These are phyloP conservation scores for Penicillium waksmanii DNA, from an alignment of 495 filamentous ascomycete genomes.

Conservation along the genomic window DNA sequence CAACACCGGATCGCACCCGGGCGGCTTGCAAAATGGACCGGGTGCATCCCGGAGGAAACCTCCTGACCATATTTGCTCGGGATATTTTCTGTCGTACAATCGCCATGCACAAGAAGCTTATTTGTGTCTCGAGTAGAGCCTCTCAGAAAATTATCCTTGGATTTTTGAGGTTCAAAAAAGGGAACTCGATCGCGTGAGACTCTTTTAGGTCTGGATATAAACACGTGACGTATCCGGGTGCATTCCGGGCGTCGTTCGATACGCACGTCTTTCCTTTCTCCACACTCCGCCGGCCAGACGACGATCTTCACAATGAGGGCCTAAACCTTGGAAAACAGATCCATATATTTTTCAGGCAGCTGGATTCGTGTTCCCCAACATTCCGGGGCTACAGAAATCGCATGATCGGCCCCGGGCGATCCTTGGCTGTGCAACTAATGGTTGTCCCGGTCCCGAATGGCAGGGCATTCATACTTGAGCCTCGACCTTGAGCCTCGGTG, in stretches of 20 bases:
- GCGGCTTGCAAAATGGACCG: conserved; percentile 1
- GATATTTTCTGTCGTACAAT: not conserved
- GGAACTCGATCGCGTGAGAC: not conserved
- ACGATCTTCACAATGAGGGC: conserved; percentile 6
- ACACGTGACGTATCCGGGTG: conserved; percentile 18
- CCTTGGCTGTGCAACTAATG: not conserved
- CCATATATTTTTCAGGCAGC: not conserved
- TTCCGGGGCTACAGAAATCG: not conserved
- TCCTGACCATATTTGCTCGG: not conserved
- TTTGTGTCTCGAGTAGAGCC: not conserved
- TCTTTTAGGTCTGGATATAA: not conserved
- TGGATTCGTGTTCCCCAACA: conserved; percentile 3
- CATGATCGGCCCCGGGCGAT: not conserved
- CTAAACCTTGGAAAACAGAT: not conserved
- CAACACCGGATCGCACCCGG: conserved; percentile 30
- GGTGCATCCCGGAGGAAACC: conserved; percentile 20
- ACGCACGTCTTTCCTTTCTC: conserved; percentile 3
- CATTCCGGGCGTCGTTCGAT: conserved; percentile 3
- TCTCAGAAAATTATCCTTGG: not conserved
- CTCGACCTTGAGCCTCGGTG: conserved; percentile 2
- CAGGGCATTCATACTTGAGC: conserved; percentile 5
- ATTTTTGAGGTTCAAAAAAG: not conserved
- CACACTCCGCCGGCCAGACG: not conserved
- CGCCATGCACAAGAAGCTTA: not conserved
- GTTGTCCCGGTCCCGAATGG: conserved; percentile 3